Base-by-base conservation (phyloP, 2,329 filamentous ascomycete genomes). In the Colletotrichum lentis region DNA sequence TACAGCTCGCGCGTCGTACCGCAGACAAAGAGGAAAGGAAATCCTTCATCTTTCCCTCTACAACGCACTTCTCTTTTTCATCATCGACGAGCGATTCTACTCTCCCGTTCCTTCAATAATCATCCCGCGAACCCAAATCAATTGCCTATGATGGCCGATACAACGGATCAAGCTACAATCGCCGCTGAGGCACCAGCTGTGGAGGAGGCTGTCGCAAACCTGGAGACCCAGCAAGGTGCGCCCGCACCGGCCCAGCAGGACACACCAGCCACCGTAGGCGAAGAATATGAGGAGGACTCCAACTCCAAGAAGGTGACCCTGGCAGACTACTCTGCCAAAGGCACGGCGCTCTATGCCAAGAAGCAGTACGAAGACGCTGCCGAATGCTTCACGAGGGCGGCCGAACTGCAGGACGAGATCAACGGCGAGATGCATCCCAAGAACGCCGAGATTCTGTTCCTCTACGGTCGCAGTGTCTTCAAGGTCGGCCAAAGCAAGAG, bases 401-500 rank as follows among this genome's bases (percentile, higher is more conserved):
- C 93, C 64, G 92, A 96, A 78, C 86, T 97, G 69, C 96, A 99
- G 80, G 93, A 92, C 66, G 88, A 93, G 77, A 84, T 97, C 77
- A 96, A 97, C 78, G 96, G 95, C 78, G 96, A 98, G 80, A 92
- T 96, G 85, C 89, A 89, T 18, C 89, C 92, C 4, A 90, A 93
- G 66, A 99, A 99, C 74, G 95, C 94, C 58, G 95, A 98, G 77
- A 88, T 99, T 54, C 88, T 98, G 22, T 99, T 97, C 79, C 88
- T 94, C 71, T 99, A 99, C 80, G 96, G 96, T 16, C 92, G 95
- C 76, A 93, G 93, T 64, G 83, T 99, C 22, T 98, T 97, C 85
- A 94, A 94, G 78, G 91, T 98, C 69, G 96, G 94, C 37, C 92
- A 98, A 77, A 90, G 89, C 78, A 97, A 97, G 80, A 97, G 94